Conservation (phyloP, 306 rosid species). For the Medicago arabica region DNA sequence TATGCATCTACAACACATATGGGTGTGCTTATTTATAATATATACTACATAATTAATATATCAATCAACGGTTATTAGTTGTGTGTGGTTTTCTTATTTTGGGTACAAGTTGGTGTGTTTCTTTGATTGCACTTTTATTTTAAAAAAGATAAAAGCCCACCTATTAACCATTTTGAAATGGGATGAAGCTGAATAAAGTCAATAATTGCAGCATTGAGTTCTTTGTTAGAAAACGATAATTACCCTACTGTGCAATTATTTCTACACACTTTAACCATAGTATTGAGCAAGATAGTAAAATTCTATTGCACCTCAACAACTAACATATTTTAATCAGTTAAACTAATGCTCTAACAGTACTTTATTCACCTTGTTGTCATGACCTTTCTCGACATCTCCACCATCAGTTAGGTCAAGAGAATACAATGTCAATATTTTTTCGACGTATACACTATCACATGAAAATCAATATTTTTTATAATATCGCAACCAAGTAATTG, state of each 20-base stretch:
- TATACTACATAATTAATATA: not conserved
- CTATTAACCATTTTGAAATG: not conserved
- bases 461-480: no score
- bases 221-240: constrained; percentile 39
- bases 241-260: not conserved
- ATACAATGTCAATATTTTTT: no score
- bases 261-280: not conserved
- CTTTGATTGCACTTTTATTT: not conserved
- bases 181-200: constrained; percentile 34
- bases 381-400: constrained; percentile 38
- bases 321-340: not conserved
- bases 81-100: not conserved
- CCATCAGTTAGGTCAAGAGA: no score
- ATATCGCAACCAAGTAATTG: no score
- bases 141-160: not conserved
- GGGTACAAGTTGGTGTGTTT: not conserved
- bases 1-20: not conserved
- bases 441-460: no score
- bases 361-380: constrained; percentile 34
- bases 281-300: no score
- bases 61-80: constrained; percentile 3
- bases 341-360: no score
- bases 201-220: constrained; percentile 43
- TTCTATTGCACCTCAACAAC: constrained; percentile 24
- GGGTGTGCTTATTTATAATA: not conserved